Evolutionary conservation across 1,284 basidiomycete species (phyloP).

Genomic region (Marasmius fiardii): DNA sequence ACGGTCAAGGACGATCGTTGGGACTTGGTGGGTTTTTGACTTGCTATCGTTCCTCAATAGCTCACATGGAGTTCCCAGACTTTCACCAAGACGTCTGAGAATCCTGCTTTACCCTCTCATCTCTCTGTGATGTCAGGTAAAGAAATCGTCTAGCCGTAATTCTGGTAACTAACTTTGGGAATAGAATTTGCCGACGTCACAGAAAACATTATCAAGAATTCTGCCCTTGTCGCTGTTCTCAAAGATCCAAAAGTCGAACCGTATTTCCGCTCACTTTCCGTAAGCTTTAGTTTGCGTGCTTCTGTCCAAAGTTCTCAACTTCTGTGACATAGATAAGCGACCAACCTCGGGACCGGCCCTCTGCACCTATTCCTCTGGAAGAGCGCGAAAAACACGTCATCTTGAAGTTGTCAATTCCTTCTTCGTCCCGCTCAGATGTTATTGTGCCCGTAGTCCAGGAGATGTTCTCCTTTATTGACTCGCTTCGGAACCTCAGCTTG

Average conservation of each 20-base stretch:
- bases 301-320: conserved; percentile 4
- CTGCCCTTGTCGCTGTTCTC: conserved; percentile 56
- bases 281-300: conserved; percentile 22
- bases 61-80: conserved; percentile 40
- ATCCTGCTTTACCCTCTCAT: conserved; percentile 50
- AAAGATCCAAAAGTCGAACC: conserved; percentile 63
- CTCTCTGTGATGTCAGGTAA: conserved; percentile 74
- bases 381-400: conserved; percentile 70
- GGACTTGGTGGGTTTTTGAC: conserved; percentile 68
- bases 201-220: conserved; percentile 71
- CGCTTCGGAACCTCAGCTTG: conserved; percentile 54
- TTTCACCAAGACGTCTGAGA: conserved; percentile 77
- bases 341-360: conserved; percentile 72
- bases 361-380: conserved; percentile 40
- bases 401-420: conserved; percentile 59
- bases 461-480: conserved; percentile 73
- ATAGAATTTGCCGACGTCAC: conserved; percentile 79
- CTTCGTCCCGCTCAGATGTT: conserved; percentile 43
- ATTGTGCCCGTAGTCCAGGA: conserved; percentile 63
- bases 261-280: conserved; percentile 75
- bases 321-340: conserved; percentile 63
- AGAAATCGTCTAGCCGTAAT: conserved; percentile 6
- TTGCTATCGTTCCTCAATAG: not conserved
- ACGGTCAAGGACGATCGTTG: conserved; percentile 71
- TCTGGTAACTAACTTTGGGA: conserved; percentile 3